Percentiles rank a stretch among this genome's conserved stretches.
Conservation (phyloP, 306 rosid species). For the Acmispon strigosus region DNA sequence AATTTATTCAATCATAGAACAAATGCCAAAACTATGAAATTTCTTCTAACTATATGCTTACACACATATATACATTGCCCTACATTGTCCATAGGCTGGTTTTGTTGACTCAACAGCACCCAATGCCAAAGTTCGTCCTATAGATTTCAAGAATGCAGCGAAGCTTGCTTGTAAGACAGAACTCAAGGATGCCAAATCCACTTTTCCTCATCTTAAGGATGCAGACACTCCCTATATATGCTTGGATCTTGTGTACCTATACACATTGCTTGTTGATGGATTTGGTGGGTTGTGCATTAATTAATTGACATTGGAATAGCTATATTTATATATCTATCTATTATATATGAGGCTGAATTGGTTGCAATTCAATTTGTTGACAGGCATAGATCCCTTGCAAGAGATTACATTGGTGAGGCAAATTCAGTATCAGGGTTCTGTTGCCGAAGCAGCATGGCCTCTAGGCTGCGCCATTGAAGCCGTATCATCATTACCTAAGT, state of each 20-base stretch:
- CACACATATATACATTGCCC: no score
- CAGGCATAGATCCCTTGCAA: slow-evolving; percentile 63
- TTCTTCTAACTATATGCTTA: no score
- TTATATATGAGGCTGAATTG: no score
- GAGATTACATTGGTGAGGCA: slow-evolving; percentile 65
- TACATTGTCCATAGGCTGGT: no score
- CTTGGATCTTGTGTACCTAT: slow-evolving; percentile 68
- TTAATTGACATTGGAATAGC: no score
- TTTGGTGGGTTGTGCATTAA: no score
- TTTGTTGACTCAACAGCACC: slow-evolving; percentile 45
- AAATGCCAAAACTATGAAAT: no score
- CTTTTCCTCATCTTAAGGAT: slow-evolving; percentile 27
- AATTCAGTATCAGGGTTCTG: slow-evolving; percentile 35
- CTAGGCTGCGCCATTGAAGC: slow-evolving; percentile 80
- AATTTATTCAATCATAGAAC: not conserved
- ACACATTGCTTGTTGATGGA: slow-evolving; percentile 60
- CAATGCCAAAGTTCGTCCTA: slow-evolving; percentile 35
- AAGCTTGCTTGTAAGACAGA: slow-evolving; percentile 54
- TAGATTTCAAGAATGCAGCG: slow-evolving; percentile 42
- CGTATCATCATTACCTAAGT: slow-evolving; percentile 35
- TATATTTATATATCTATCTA: no score
- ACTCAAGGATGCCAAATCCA: slow-evolving; percentile 35
- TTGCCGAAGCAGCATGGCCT: slow-evolving; percentile 80
- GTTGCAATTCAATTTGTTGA: not conserved
- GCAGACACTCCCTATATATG: slow-evolving; percentile 49